Base-by-base conservation (phyloP, 1,284 basidiomycete species). In the Ustilago hordei region DNA sequence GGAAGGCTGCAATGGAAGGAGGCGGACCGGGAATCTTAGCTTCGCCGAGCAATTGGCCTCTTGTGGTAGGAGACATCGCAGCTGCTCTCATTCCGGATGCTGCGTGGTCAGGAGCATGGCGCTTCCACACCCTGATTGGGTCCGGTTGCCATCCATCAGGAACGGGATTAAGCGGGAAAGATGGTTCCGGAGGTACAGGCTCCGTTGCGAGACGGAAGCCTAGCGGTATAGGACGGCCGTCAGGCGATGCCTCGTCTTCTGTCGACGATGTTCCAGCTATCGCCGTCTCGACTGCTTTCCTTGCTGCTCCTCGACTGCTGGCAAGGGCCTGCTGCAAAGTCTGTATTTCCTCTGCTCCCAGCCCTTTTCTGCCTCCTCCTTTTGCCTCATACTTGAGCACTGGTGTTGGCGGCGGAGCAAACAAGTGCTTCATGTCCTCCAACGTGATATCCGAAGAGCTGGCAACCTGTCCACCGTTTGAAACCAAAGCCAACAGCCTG, bases 1-100 rank as follows among this genome's bases (percentile, higher is more conserved):
- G 91, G 86, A 92, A 98, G 55, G 98, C 95, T 82, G 95, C 95
- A 3, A 99, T 90, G 0, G 94, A 96, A 0, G 91, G 91, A 1
- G 91, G 90, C 43, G 90, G 90, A 2, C 91, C 88, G 2, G 91
- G 90, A 7, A 93, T 88, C 4, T 90, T 90, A 0, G 90, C 90
- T 87, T 98, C 96, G 55, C 96, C 95, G 0, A 99, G 88, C 8
- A 93, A 88, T 3, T 89, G 87, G 34, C 94, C 95, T 56, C 96
- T 90, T 92, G 96, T 78, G 3, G 69, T 43, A 2, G 70, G 89
- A 45, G 93, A 69, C 52, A 19, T 50, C 48, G 48, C 23, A 17
- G 28, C 69, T 75, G 35, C 47, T 69, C 36, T 63, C 75, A 57
- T 60, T 31, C 11, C 54, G 45, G 19, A 69, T 72, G 32, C 70